Conservation (phyloP, 73 alveolate genomes). For the Blepharisma stoltei region DNA sequence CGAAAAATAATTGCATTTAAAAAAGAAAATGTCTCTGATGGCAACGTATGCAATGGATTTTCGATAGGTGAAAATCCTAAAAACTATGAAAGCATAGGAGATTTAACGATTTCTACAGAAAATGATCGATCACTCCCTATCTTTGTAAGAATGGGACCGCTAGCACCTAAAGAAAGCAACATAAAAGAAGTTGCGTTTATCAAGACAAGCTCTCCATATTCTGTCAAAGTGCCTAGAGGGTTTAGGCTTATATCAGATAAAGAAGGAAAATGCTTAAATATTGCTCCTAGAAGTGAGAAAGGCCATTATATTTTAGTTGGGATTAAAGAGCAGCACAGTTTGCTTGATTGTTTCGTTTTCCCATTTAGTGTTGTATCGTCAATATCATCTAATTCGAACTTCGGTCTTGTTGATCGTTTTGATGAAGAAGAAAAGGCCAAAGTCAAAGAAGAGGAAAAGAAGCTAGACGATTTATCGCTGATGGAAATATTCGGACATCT, state of each 20-base stretch:
- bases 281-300: constrained; percentile 6
- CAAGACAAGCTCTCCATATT: constrained; percentile 9
- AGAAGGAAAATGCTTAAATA: neutral
- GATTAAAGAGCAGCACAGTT: neutral
- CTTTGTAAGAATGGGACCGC: neutral
- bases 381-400: neutral
- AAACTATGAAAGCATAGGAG: constrained; percentile 1
- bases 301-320: neutral
- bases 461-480: neutral
- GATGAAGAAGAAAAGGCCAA: neutral
- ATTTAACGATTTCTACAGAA: neutral
- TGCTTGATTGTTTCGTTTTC: neutral
- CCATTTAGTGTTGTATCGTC: neutral
- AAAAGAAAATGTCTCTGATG: neutral
- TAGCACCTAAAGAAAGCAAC: neutral
- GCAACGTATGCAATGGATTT: constrained; percentile 6
- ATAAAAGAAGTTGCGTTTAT: neutral
- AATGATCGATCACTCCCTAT: neutral
- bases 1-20: neutral
- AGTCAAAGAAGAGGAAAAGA: neutral
- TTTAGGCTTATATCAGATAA: constrained; percentile 8
- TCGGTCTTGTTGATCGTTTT: constrained; percentile 15
- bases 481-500: neutral
- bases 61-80: neutral
- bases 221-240: neutral